A percentile compares a stretch with the other conserved stretches of the same genome.
phyloP scores from a whole-genome alignment of 2,329 filamentous ascomycete genomes.

The Mycosphaerella sp. region DNA sequence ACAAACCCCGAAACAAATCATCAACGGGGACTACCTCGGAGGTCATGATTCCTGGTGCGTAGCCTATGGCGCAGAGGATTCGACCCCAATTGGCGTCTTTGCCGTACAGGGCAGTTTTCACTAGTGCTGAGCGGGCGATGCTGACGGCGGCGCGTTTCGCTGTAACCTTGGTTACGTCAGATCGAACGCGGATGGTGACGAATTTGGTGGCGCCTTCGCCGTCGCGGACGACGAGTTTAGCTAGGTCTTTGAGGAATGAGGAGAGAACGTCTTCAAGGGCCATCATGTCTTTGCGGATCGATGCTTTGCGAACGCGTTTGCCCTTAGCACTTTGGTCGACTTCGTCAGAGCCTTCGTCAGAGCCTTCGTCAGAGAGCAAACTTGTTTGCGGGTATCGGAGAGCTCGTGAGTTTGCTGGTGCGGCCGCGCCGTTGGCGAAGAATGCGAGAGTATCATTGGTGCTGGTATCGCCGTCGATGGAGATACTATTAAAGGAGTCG shows the following conservation, averaged over 20 bases:
- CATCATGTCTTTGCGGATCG: not conserved
- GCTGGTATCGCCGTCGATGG: slow-evolving; percentile 92
- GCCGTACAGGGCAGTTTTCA: slow-evolving; percentile 96
- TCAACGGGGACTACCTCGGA: slow-evolving; percentile 21
- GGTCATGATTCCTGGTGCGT: slow-evolving; percentile 55
- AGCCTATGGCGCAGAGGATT: slow-evolving; percentile 90
- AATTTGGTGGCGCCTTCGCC: slow-evolving; percentile 98
- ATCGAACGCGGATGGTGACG: slow-evolving; percentile 73
- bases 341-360: too few relatives aligned
- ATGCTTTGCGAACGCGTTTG: not conserved
- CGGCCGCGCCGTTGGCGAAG: slow-evolving; percentile 86
- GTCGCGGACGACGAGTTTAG: slow-evolving; percentile 89
- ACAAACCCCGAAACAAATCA: not conserved
- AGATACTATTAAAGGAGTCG: slow-evolving; percentile 92
- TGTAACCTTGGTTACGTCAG: slow-evolving; percentile 28
- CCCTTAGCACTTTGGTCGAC: not conserved
- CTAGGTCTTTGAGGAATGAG: slow-evolving; percentile 73
- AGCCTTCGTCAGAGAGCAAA: not conserved
- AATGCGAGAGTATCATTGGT: slow-evolving; percentile 95
- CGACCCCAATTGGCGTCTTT: slow-evolving; percentile 98
- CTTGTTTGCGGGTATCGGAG: not conserved
- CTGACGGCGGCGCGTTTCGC: slow-evolving; percentile 76
- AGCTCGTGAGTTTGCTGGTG: slow-evolving; percentile 20
- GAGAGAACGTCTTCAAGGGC: slow-evolving; percentile 56
- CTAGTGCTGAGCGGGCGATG: slow-evolving; percentile 85